Evolutionary conservation across 2,329 filamentous ascomycete genomes (phyloP).

Genomic region (Chrysoporthe cubensis): DNA sequence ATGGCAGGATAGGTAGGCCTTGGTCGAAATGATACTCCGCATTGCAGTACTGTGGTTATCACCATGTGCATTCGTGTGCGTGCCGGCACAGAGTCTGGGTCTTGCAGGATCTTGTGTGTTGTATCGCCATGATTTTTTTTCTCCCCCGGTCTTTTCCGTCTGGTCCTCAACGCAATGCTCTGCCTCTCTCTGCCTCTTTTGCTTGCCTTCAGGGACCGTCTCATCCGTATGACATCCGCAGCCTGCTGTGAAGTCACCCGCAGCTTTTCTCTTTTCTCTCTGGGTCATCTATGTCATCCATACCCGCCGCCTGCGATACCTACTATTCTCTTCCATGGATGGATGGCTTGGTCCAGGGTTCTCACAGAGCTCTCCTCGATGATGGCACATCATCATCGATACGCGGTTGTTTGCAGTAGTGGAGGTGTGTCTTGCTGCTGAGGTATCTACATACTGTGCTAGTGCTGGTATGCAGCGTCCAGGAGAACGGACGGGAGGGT

Average conservation of each 20-base stretch:
- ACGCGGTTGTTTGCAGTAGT: neutral
- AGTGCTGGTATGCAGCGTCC: neutral
- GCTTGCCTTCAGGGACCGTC: neutral
- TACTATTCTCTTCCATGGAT: neutral
- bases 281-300: neutral
- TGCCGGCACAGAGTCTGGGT: neutral
- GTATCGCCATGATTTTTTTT: neutral
- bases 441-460: neutral
- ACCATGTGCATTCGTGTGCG: neutral
- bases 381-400: neutral
- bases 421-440: neutral
- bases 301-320: neutral
- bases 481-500: neutral
- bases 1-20: neutral
- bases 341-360: too few species aligned
- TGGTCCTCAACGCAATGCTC: neutral
- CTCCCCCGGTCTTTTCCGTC: neutral
- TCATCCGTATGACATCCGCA: neutral
- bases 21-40: neutral
- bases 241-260: neutral
- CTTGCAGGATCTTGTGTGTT: neutral
- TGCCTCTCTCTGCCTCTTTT: neutral
- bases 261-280: neutral
- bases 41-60: neutral
- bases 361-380: neutral